Base-by-base conservation (phyloP, 1,284 basidiomycete genomes). In the Cryptococcus sp. region DNA sequence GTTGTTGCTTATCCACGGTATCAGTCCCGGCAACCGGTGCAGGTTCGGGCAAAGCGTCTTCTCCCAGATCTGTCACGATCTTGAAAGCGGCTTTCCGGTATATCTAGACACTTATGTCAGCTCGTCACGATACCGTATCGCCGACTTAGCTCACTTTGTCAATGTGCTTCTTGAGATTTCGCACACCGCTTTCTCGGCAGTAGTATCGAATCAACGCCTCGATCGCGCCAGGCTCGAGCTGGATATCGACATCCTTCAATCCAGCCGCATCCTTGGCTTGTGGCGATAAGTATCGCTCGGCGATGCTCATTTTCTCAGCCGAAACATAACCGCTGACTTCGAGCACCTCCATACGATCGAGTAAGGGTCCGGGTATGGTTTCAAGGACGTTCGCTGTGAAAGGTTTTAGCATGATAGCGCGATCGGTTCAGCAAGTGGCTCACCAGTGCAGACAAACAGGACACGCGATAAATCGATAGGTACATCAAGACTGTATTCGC, bases 341-440 rank as follows among this genome's bases (percentile, higher is more conserved):
- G 55, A 99, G 86, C 1, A 99, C 93, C 76, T 99, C 96, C 91
- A 94, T 93, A 60, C 94, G 88, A 78, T 99, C 96, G 30, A 98
- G 85, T 13, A 99, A 82, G 2, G 95, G 96, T 3, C 93, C 93
- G 1, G 95, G 94, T 68, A 99, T 99, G 1, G 93, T 98, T 63
- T 95, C 91, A 55, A 97, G 86, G 58, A 87, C 88, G 79, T 97
- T 97, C 45, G 93, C 92, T 81, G 58, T n/a, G 42, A 13, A 15
- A 15, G 19, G 40, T 25, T 25, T 27, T 47, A 17, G 42, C 11
- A n/a, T 19, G 3, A 20, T n/a, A 40, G 45, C 39, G 25, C 46
- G 3, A 19, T n/a, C 5, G 13, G 27, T n/a, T 20, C 35, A 16
- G 10, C 13, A 11, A 19, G 8, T 23, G 47, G 57, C 78, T 59